Evolutionary conservation across 306 rosid genomes (phyloP), one percentile per base, ranked within the genome.

Genomic region (Corylus avellana): DNA sequence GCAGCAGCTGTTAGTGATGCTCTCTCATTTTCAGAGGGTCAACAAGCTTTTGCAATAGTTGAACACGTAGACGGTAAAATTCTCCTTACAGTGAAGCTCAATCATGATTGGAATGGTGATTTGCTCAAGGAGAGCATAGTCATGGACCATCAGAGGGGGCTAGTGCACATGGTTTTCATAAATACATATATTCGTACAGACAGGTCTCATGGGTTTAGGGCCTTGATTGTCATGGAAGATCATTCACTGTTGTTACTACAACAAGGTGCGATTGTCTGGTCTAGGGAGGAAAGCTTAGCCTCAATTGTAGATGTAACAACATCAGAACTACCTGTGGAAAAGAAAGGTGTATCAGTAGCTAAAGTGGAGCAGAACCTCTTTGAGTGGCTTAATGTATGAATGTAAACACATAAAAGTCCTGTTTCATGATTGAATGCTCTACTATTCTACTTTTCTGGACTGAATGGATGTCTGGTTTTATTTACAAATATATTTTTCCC

Each of bases 251-350:
- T 93, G 73, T 83, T 96, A 84, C 86, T 96, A 53, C 99, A 96
- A 81, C 99, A 96, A 87, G 98, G 98, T 77, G 98, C 76, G 71
- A 86, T 90, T 90, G 99, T 96, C 74, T 96, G 99, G 99, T 85
- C 88, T 73, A 89, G 99, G 89, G 99, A 96, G 81, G 99, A 96
- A 82, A 96, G 99, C 80, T 97, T 96, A 82, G 99, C 99, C 58
- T 93, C 99, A 66, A 87, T 96, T 66, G 89, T 96, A 56, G 95
- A 89, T 84, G 98, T 88, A 63, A 84, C 90, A 76, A 87, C 93
- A 11, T 91, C 96, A 51, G 98, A 96, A 87, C 88, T 96, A 72
- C 98, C 98, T 17, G 92, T 96, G 85, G 94, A 84, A 80, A 96
- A 84, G 91, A 83, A 84, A 72, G 98, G 96, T 55, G 98, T 93